Conservation (phyloP, 2,329 filamentous ascomycete species). For the Aspergillus pseudotamarii region DNA sequence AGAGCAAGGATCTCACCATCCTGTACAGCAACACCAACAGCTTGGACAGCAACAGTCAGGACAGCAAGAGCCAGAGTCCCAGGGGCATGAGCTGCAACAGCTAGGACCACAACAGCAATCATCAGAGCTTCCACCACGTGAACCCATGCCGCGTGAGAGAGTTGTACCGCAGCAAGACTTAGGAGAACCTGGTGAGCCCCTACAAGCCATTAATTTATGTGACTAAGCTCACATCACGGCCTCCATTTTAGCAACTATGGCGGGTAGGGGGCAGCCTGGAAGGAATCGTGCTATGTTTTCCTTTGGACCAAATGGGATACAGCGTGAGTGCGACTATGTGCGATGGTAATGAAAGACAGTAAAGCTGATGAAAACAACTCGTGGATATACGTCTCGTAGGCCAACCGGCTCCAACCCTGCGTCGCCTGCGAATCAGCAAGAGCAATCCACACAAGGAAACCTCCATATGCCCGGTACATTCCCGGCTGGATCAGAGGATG, state of each 20-base stretch:
- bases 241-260: not conserved
- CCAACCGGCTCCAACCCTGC: not conserved
- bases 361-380: not conserved
- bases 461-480: not conserved
- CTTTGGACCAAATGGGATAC: not conserved
- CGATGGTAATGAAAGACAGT: not conserved
- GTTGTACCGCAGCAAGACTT: not conserved
- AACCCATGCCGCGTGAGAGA: not conserved
- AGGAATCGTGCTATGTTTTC: not conserved
- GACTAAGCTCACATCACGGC: not conserved
- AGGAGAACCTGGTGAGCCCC: not conserved
- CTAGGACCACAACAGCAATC: not conserved
- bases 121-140: not conserved
- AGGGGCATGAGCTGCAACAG: not conserved
- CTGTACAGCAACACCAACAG: not conserved
- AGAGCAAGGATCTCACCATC: not conserved
- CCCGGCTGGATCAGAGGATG: not conserved
- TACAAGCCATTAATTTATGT: not conserved
- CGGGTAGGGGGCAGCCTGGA: not conserved
- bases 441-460: not conserved
- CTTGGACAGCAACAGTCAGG: not conserved
- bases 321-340: not conserved
- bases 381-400: not conserved
- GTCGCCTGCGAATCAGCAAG: not conserved
- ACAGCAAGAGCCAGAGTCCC: not conserved